A percentile compares a stretch with the other conserved stretches of the same genome.
Conservation (phyloP, 768 basidiomycete genomes). For the Mycena chlorophos region DNA sequence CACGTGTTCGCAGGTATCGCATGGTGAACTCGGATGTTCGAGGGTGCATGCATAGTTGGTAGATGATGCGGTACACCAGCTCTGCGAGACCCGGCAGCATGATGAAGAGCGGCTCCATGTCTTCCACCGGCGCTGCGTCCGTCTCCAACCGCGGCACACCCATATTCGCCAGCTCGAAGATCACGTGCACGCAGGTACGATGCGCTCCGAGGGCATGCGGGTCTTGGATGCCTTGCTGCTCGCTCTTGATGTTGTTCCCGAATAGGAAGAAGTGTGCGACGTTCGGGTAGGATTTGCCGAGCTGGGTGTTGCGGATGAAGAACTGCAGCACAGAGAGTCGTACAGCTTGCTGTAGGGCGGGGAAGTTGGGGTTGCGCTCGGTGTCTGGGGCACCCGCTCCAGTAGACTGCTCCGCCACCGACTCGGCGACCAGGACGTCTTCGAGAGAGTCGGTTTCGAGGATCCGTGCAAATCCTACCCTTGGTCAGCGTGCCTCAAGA, state of each 20-base stretch:
- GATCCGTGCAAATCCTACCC: conserved; percentile 63
- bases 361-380: conserved; percentile 46
- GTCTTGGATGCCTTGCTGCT: conserved; percentile 73
- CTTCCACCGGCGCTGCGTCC: conserved; percentile 35
- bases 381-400: conserved; percentile 67
- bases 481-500: not conserved
- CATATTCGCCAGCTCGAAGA: conserved; percentile 73
- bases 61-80: conserved; percentile 77
- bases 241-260: conserved; percentile 55
- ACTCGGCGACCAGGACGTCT: conserved; percentile 61
- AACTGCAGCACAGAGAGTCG: conserved; percentile 78
- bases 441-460: conserved; percentile 62
- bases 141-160: conserved; percentile 65
- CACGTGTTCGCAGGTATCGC: conserved; percentile 82
- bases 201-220: conserved; percentile 72
- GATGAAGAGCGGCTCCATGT: conserved; percentile 56
- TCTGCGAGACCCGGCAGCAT: conserved; percentile 79
- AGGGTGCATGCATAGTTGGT: conserved; percentile 86
- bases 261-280: conserved; percentile 87
- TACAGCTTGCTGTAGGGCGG: conserved; percentile 64
- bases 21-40: conserved; percentile 78
- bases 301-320: conserved; percentile 74
- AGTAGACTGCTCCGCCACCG: conserved; percentile 58
- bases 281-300: conserved; percentile 68
- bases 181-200: conserved; percentile 74